phyloP scores from a whole-genome alignment of 1,139 yeast species.

The Entelexis sorbosivorans region DNA sequence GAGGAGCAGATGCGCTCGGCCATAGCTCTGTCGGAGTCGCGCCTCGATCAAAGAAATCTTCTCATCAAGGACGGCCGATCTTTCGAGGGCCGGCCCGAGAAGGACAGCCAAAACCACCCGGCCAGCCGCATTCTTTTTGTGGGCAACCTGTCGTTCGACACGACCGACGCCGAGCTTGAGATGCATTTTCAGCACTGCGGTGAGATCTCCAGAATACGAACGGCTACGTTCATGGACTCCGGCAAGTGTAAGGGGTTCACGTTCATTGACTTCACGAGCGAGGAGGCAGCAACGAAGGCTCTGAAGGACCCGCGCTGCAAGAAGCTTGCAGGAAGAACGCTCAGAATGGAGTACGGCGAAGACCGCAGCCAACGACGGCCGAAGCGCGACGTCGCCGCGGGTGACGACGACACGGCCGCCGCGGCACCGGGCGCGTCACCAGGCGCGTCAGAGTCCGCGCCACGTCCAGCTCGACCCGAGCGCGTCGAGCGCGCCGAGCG shows the following conservation, averaged over 20 bases:
- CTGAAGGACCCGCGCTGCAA: constrained; percentile 60
- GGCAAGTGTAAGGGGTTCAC: constrained; percentile 98
- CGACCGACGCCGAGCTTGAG: constrained; percentile 68
- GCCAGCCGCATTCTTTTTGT: constrained; percentile 84
- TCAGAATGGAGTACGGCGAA: constrained; percentile 89
- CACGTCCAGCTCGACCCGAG: neutral
- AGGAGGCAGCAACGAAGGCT: constrained; percentile 73
- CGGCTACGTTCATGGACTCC: constrained; percentile 94
- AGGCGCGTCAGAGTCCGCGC: neutral
- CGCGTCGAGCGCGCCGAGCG: neutral
- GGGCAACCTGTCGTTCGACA: constrained; percentile 86
- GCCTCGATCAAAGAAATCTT: constrained; percentile 72
- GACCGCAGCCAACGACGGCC: constrained; percentile 68
- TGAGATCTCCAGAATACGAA: constrained; percentile 66
- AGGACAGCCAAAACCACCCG: constrained; percentile 57
- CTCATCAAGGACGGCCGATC: constrained; percentile 73
- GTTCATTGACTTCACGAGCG: constrained; percentile 73
- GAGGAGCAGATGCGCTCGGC: constrained; percentile 54
- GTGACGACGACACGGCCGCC: neutral
- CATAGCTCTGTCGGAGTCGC: constrained; percentile 55
- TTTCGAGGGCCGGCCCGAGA: constrained; percentile 77
- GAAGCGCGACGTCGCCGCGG: neutral
- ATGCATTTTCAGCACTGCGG: constrained; percentile 74
- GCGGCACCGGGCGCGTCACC: too few relatives aligned
- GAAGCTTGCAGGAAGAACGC: constrained; percentile 57